phyloP scores from a whole-genome alignment of 768 basidiomycete genomes.

The Trametes coccinea region DNA sequence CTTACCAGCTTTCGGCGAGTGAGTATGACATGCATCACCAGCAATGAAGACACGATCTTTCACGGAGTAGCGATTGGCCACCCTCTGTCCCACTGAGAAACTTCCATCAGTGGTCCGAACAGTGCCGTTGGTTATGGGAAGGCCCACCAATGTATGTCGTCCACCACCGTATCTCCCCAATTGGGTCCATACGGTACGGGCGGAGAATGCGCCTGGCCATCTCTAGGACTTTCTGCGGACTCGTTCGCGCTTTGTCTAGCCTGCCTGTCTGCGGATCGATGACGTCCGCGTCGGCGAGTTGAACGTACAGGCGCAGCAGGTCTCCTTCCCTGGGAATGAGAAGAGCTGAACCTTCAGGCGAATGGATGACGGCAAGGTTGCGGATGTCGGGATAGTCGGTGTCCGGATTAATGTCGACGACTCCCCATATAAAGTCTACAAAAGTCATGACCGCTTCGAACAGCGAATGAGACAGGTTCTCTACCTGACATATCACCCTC shows the following conservation, averaged over 20 bases:
- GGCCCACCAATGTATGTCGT: slow-evolving; percentile 48
- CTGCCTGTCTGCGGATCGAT: slow-evolving; percentile 48
- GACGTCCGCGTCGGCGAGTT: slow-evolving; percentile 49
- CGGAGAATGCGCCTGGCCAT: slow-evolving; percentile 53
- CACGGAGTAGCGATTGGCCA: slow-evolving; percentile 50
- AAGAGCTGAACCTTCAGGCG: slow-evolving; percentile 67
- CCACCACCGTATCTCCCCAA: slow-evolving; percentile 47
- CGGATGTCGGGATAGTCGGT: slow-evolving; percentile 81
- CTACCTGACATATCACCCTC: slow-evolving; percentile 40
- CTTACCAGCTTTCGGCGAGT: slow-evolving; percentile 44
- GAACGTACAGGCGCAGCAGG: slow-evolving; percentile 70
- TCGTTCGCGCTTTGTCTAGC: slow-evolving; percentile 53
- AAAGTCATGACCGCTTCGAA: background rate
- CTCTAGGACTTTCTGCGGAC: slow-evolving; percentile 45
- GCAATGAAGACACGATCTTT: slow-evolving; percentile 55
- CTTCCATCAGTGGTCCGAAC: background rate
- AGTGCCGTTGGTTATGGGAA: slow-evolving; percentile 15
- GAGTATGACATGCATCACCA: slow-evolving; percentile 54
- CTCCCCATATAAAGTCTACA: slow-evolving; percentile 42
- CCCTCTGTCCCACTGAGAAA: slow-evolving; percentile 52
- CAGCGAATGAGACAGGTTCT: background rate
- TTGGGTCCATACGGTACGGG: slow-evolving; percentile 19
- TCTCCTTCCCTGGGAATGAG: slow-evolving; percentile 72
- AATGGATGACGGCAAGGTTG: slow-evolving; percentile 65
- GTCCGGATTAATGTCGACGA: slow-evolving; percentile 56